These are phyloP conservation scores for Tripterygium wilfordii DNA, from an alignment of 177 flowering plant genomes.

Conservation along the genomic window DNA sequence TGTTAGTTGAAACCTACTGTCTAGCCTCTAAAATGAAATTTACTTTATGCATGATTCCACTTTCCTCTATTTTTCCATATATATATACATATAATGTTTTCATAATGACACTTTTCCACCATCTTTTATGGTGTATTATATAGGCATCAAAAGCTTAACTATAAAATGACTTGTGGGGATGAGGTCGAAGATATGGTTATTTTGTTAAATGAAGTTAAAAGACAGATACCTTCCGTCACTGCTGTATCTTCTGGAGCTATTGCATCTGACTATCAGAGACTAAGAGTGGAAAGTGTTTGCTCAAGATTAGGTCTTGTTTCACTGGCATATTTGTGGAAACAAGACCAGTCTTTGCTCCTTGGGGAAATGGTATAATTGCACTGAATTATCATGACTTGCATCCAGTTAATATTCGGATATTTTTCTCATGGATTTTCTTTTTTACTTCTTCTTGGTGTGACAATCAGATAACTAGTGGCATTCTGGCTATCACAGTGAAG, in stretches of 20 bases:
- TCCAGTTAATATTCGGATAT: neutral
- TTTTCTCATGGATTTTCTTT: constrained; percentile 1
- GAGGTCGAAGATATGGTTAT: constrained; percentile 94
- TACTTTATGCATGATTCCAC: neutral
- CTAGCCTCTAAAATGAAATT: too few species aligned
- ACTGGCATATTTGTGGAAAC: constrained; percentile 77
- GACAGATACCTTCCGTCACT: constrained; percentile 64
- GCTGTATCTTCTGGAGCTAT: constrained; percentile 98
- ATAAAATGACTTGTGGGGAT: constrained; percentile 73
- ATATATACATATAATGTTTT: too few species aligned
- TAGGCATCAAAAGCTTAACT: constrained; percentile 81
- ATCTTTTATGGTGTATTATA: constrained; percentile 1
- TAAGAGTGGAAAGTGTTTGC: constrained; percentile 90
- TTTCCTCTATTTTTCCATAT: neutral
- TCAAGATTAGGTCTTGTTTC: constrained; percentile 96
- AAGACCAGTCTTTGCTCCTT: constrained; percentile 87
- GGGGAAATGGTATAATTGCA: constrained; percentile 70
- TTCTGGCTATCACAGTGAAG: constrained; percentile 78
- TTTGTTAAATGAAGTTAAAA: constrained; percentile 76
- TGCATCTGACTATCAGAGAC: constrained; percentile 94
- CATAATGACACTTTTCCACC: too few species aligned
- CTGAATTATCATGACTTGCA: neutral
- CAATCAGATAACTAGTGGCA: constrained; percentile 52
- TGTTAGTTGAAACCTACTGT: too few species aligned
- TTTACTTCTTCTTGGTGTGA: constrained; percentile 6